Evolutionary conservation across 116 monocot species (phyloP), one percentile per base, ranked within the genome.

Genomic region (Papilionanthe hybrid): DNA sequence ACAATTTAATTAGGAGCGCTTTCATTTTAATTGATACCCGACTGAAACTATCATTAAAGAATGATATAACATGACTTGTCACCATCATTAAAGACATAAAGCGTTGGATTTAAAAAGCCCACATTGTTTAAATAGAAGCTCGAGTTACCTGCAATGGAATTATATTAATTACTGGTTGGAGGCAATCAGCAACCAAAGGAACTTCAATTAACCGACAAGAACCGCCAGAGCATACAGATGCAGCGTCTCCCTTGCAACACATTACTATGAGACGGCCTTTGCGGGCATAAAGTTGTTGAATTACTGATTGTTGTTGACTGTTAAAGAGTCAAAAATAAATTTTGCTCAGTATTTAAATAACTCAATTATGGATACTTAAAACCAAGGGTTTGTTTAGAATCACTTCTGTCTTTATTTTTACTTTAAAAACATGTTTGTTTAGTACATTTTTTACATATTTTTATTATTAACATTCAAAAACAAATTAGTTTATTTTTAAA

Each of bases 261-360:
- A 98, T 91, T 13, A 98, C 93, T 80, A 98, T 92, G 27, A 98
- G 55, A 72, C 97, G 89, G 15, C 94, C 97, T 81, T 98, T 98
- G 1, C 97, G 90, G 56, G 97, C 94, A 91, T 88, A 84, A 78
- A 98, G 94, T 78, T 98, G 97, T 81, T 98, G 97, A 86, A 98
- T 98, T 17, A 91, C 94, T 18, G 94, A 94, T 72, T 98, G 94
- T 60, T 98, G 97, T 78, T 98, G 91, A 63, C 97, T 98, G 89
- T 75, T 57, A 18, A 47, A 28, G 12, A n/a, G 9, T 17, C 42
- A 75, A 53, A 75, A 19, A 63, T 60, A 75, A 19, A 72, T 43
- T 81, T 17, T 18, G 17, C 1, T 53, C 53, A 53, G 53, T 53
- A 15, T 53, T 18, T 17, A 49, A 22, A 72, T 63, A n/a, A 19